Conservation (phyloP, 306 rosid species). For the Acacia crassicarpa region DNA sequence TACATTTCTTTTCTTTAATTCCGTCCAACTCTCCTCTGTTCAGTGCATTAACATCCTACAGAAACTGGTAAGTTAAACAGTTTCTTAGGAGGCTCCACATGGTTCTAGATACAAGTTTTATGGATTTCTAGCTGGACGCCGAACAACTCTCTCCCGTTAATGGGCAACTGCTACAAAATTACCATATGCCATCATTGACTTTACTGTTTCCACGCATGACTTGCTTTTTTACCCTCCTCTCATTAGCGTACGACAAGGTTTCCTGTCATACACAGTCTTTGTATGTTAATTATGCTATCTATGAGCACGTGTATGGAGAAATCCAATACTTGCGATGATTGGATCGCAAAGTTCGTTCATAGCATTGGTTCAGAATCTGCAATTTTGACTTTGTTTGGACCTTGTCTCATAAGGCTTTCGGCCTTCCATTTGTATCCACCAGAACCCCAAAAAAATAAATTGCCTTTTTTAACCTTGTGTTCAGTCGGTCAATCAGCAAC, state of each 20-base stretch:
- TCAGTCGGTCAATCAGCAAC: background rate
- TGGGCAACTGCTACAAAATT: background rate
- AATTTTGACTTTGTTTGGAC: background rate
- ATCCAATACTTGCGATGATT: background rate
- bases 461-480: background rate
- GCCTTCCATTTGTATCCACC: no score
- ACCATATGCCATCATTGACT: background rate
- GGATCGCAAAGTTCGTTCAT: background rate
- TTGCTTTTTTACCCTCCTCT: background rate
- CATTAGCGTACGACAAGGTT: conserved; percentile 24
- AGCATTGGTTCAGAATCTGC: background rate
- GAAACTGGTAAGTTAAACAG: background rate
- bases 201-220: conserved; percentile 19
- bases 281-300: background rate
- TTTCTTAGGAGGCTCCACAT: background rate
- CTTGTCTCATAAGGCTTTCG: background rate
- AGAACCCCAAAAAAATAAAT: no score
- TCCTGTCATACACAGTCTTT: background rate
- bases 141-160: background rate
- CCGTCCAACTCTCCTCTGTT: background rate
- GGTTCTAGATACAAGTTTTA: background rate
- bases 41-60: background rate
- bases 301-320: background rate
- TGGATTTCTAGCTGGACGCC: background rate
- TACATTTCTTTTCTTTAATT: conserved; percentile 26